phyloP scores from a whole-genome alignment of 2,329 filamentous ascomycete genomes.

The Verticillium albo-atrum region DNA sequence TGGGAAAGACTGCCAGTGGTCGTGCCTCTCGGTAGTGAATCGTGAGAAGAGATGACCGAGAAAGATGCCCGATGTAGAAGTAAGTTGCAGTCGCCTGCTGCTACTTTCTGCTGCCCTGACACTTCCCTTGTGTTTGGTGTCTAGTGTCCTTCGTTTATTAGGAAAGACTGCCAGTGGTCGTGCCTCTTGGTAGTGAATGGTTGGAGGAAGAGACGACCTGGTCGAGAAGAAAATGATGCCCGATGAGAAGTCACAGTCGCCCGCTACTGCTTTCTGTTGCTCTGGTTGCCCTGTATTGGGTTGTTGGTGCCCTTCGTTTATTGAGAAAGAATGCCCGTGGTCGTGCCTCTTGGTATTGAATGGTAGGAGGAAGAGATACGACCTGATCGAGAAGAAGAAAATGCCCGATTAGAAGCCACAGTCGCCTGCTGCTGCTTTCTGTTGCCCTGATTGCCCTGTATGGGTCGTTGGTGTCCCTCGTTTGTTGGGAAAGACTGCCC shows the following conservation, averaged over 20 bases:
- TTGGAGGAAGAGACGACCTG: no score
- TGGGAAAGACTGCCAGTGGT: no score
- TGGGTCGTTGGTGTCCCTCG: neutral
- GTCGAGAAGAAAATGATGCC: no score
- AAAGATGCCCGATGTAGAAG: no score
- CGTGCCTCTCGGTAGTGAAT: no score
- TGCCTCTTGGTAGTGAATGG: neutral
- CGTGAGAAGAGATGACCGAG: no score
- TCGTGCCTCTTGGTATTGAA: no score
- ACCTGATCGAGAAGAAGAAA: neutral
- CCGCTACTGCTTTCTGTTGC: neutral
- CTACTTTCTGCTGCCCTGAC: no score
- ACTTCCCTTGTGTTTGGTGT: no score
- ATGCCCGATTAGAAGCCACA: no score
- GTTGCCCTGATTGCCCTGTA: neutral
- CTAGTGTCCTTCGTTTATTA: neutral
- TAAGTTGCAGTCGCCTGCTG: no score
- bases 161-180: neutral
- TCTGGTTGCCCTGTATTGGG: neutral
- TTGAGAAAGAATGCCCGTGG: neutral
- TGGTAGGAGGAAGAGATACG: neutral
- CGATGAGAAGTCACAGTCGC: neutral
- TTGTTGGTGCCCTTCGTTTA: neutral
- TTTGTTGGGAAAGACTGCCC: neutral
- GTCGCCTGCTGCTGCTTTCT: no score